Percentiles rank a stretch among this genome's conserved stretches.
These are phyloP conservation scores for Cucumis sativus DNA, from an alignment of 306 rosid genomes.

Conservation along the genomic window Cucumber_9930_V3 NC_026656.2:11162501-11163000, in stretches of 20 bases:
- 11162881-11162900: neutral
- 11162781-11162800: neutral
- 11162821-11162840: neutral
- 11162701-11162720: neutral
- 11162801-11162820: neutral
- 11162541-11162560: neutral
- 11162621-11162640: conserved; percentile 9
- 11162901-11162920: neutral
- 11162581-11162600: neutral
- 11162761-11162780: neutral
- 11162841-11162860: neutral
- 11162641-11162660: conserved; percentile 9
- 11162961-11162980: neutral
- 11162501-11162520: conserved; percentile 12
- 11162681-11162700: neutral
- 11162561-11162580: neutral
- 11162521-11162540: conserved; percentile 13
- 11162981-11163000: no score
- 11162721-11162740: neutral
- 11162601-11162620: neutral
- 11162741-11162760: neutral
- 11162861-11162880: neutral
- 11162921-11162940: neutral
- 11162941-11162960: neutral
- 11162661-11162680: conserved; percentile 2